These are phyloP conservation scores for Allomyces macrogynus DNA, from an alignment of 192 early-diverging fungal genomes.

Conservation along the genomic window DNA sequence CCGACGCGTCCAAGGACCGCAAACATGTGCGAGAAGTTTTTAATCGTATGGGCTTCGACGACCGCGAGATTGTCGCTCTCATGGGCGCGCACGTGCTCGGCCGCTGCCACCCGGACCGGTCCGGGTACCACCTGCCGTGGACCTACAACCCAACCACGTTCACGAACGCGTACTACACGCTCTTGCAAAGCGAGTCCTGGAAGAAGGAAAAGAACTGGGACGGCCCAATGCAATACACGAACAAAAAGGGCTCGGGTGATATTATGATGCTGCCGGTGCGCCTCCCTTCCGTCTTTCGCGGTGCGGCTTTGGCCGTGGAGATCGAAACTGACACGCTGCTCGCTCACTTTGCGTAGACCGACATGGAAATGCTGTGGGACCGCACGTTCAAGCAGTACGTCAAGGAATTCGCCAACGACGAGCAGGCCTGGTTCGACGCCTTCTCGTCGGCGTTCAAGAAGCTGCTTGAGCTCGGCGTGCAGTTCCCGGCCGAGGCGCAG, in stretches of 20 bases:
- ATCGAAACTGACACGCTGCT: too few species aligned
- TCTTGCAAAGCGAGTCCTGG: not conserved
- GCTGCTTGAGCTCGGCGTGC: constrained; percentile 25
- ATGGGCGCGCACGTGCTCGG: constrained; percentile 45
- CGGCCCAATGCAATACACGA: constrained; percentile 2
- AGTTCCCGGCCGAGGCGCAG: too few species aligned
- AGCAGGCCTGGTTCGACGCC: constrained; percentile 41
- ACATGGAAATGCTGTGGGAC: constrained; percentile 15
- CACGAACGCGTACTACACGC: constrained; percentile 24
- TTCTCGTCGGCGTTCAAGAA: constrained; percentile 24
- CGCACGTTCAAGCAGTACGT: constrained; percentile 34
- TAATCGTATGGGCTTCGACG: constrained; percentile 47
- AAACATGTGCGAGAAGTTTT: constrained; percentile 38
- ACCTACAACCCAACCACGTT: constrained; percentile 19
- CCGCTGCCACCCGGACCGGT: constrained; percentile 38
- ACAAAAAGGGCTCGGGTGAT: constrained; percentile 1
- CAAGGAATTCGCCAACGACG: constrained; percentile 41
- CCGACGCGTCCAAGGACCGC: constrained; percentile 35
- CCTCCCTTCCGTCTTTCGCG: too few species aligned
- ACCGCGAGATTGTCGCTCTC: constrained; percentile 46
- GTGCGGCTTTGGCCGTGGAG: too few species aligned
- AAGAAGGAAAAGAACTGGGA: constrained; percentile 10
- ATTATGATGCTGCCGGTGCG: constrained; percentile 11
- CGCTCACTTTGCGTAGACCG: constrained; percentile 2
- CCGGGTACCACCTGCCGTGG: constrained; percentile 36